Conservation (phyloP, 83 land plant species). For the Picea abies region DNA sequence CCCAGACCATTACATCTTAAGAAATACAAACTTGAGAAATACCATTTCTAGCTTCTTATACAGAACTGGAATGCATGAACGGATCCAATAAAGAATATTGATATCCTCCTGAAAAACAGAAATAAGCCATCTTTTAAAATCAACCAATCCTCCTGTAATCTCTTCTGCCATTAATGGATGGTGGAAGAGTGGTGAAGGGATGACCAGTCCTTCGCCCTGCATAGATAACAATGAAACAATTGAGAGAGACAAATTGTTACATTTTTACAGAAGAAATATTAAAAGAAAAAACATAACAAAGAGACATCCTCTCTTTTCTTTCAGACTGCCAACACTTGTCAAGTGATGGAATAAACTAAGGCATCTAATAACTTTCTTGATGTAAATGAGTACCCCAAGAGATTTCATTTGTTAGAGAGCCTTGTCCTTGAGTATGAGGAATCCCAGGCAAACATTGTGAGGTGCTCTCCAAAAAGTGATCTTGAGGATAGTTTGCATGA, state of each 20-base stretch:
- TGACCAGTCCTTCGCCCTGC: slow-evolving; percentile 49
- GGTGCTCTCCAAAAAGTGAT: slow-evolving; percentile 24
- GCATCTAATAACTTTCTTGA: not conserved
- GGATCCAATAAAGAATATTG: slow-evolving; percentile 12
- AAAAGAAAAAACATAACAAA: not conserved
- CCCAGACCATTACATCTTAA: slow-evolving; percentile 11
- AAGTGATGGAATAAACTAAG: not conserved
- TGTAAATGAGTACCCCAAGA: slow-evolving; percentile 46
- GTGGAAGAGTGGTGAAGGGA: slow-evolving; percentile 34
- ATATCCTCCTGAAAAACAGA: not conserved
- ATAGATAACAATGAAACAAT: not conserved
- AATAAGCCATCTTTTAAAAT: slow-evolving; percentile 9
- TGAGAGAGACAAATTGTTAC: not conserved
- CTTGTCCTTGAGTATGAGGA: slow-evolving; percentile 39
- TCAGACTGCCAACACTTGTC: not conserved
- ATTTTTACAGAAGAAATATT: not conserved
- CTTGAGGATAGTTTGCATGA: slow-evolving; percentile 33
- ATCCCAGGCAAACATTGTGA: slow-evolving; percentile 27
- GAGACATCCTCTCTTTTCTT: not conserved
- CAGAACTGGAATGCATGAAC: slow-evolving; percentile 6
- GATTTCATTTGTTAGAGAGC: slow-evolving; percentile 26
- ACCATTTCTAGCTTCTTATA: slow-evolving; percentile 5
- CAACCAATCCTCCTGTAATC: slow-evolving; percentile 56
- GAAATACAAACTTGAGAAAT: slow-evolving; percentile 14
- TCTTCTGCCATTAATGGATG: slow-evolving; percentile 43